Evolutionary conservation across 208 protist species (phyloP).

Genomic region (Crithidia sp.): DNA sequence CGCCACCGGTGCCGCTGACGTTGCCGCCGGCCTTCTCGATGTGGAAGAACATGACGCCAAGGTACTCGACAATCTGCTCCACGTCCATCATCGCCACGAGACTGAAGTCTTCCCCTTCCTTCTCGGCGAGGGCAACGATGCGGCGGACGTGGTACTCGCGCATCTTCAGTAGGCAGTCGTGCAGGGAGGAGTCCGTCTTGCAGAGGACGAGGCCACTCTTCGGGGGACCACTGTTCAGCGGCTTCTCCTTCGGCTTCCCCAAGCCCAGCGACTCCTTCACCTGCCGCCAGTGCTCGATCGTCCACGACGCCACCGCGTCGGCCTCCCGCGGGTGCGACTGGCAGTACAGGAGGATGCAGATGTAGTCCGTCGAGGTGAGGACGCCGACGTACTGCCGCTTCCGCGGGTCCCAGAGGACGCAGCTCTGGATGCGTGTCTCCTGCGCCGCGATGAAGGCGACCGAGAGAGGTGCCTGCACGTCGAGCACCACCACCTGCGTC

Average conservation of each 20-base stretch:
- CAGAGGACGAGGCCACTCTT: slow-evolving; percentile 56
- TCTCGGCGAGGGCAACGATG: slow-evolving; percentile 72
- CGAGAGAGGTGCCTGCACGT: slow-evolving; percentile 70
- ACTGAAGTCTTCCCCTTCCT: slow-evolving; percentile 63
- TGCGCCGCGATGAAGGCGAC: slow-evolving; percentile 90
- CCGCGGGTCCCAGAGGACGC: slow-evolving; percentile 80
- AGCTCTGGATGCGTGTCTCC: slow-evolving; percentile 81
- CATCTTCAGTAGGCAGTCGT: slow-evolving; percentile 76
- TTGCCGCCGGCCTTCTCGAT: slow-evolving; percentile 54
- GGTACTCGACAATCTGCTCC: slow-evolving; percentile 83
- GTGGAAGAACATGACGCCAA: slow-evolving; percentile 82
- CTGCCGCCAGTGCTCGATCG: slow-evolving; percentile 64
- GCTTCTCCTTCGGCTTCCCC: slow-evolving; percentile 25
- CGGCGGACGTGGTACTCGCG: slow-evolving; percentile 55
- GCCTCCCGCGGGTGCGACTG: slow-evolving; percentile 60
- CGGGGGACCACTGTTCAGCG: neutral
- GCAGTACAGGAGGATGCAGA: slow-evolving; percentile 87
- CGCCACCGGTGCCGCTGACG: slow-evolving; percentile 10
- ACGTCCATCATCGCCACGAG: slow-evolving; percentile 83
- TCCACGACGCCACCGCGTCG: slow-evolving; percentile 66
- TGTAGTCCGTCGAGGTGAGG: slow-evolving; percentile 87
- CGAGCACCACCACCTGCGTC: slow-evolving; percentile 87
- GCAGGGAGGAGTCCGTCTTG: slow-evolving; percentile 64
- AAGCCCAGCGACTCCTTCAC: slow-evolving; percentile 34
- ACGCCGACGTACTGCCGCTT: slow-evolving; percentile 68